Conservation (phyloP, 1,284 basidiomycete species). For the Pholiota adiposa region DNA sequence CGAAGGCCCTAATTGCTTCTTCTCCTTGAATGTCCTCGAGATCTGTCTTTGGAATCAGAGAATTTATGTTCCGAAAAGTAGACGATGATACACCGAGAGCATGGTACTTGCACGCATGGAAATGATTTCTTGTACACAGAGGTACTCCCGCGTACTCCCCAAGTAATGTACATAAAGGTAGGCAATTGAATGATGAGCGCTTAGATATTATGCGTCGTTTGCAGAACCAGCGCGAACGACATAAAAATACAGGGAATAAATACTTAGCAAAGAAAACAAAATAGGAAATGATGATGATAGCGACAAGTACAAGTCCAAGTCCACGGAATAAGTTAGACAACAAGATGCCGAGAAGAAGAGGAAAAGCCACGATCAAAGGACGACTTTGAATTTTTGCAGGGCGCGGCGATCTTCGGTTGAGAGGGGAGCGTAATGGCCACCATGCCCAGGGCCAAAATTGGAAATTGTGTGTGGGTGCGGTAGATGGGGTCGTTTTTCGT, state of each 20-base stretch:
- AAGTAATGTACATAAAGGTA: neutral
- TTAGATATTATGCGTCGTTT: neutral
- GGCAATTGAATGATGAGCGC: neutral
- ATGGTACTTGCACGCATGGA: neutral
- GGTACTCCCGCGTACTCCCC: neutral
- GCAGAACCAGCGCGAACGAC: neutral
- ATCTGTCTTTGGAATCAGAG: slow-evolving; percentile 16
- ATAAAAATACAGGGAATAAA: slow-evolving; percentile 1
- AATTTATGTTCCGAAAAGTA: slow-evolving; percentile 30
- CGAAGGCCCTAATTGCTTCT: slow-evolving; percentile 36
- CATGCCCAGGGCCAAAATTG: slow-evolving; percentile 25
- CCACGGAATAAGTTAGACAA: slow-evolving; percentile 12
- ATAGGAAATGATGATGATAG: neutral
- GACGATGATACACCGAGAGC: slow-evolving; percentile 32
- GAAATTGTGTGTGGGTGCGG: slow-evolving; percentile 30
- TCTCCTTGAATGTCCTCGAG: slow-evolving; percentile 23
- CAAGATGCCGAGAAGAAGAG: neutral
- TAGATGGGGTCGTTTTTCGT: slow-evolving; percentile 29
- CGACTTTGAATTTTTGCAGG: slow-evolving; percentile 57
- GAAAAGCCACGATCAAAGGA: slow-evolving; percentile 37
- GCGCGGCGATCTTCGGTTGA: slow-evolving; percentile 63
- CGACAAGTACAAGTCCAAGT: neutral
- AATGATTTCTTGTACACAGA: neutral
- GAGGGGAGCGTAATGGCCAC: slow-evolving; percentile 48
- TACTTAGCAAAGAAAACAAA: neutral